Percentiles rank a stretch among this genome's conserved stretches.
Evolutionary conservation across 2,329 filamentous ascomycete species (phyloP).

Genomic region (Leptographium wingfieldii): DNA sequence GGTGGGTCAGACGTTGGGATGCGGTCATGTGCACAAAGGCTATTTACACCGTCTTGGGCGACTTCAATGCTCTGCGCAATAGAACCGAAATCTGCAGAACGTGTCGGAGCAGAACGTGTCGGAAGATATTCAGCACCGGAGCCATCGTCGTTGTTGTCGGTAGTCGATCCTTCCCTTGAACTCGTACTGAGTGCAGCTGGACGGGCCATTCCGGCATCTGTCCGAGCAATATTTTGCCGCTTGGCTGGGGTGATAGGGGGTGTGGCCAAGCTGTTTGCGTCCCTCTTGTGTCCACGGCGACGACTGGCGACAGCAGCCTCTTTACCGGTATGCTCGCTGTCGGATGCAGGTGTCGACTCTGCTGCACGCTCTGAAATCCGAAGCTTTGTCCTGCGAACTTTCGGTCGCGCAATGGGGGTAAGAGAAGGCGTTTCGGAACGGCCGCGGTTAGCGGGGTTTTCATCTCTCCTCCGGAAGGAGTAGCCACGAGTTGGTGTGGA

Average conservation of each 20-base stretch:
- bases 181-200: constrained; percentile 16
- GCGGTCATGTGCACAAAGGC: constrained; percentile 1
- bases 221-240: constrained; percentile 25
- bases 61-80: constrained; percentile 16
- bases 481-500: constrained; percentile 30
- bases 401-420: constrained; percentile 41
- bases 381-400: constrained; percentile 28
- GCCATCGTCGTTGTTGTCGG: neutral
- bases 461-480: constrained; percentile 42
- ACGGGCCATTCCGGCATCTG: constrained; percentile 15
- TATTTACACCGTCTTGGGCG: constrained; percentile 19
- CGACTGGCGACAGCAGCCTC: neutral
- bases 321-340: neutral
- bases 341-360: neutral
- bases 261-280: constrained; percentile 32
- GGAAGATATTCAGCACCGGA: constrained; percentile 17
- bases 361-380: constrained; percentile 1
- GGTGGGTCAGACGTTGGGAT: constrained; percentile 9
- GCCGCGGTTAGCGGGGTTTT: constrained; percentile 28
- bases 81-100: constrained; percentile 22
- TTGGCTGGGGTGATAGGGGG: constrained; percentile 45
- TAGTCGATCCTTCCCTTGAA: constrained; percentile 27
- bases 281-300: constrained; percentile 21
- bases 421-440: constrained; percentile 45
- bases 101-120: constrained; percentile 21